Percentiles rank a stretch among this genome's conserved stretches.
phyloP scores from a whole-genome alignment of 306 rosid genomes.

The Medicago arabica region DNA sequence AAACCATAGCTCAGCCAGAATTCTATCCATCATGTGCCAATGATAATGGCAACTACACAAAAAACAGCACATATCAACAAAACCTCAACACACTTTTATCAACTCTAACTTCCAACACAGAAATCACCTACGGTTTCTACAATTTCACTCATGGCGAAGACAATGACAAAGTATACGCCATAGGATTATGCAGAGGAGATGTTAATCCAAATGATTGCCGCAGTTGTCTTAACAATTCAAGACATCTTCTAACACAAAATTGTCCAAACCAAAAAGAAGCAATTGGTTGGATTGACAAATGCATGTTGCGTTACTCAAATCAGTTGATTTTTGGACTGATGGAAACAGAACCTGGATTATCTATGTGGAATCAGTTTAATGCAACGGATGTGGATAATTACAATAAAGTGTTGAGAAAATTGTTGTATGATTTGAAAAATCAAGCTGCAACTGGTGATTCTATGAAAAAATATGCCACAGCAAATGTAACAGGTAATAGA shows the following conservation, averaged over 20 bases:
- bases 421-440: background rate
- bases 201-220: conserved; percentile 35
- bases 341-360: background rate
- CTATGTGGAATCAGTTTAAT: background rate
- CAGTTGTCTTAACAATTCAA: conserved; percentile 43
- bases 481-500: background rate
- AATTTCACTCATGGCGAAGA: conserved; percentile 37
- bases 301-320: conserved; percentile 47
- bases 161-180: conserved; percentile 41
- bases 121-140: conserved; percentile 43
- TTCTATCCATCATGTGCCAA: background rate
- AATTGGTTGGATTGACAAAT: conserved; percentile 33
- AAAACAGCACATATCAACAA: conserved; percentile 43
- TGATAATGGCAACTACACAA: conserved; percentile 42
- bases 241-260: background rate
- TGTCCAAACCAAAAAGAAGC: conserved; percentile 57
- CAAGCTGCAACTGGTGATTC: background rate
- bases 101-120: conserved; percentile 35
- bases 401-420: background rate
- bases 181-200: conserved; percentile 56
- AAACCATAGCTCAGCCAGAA: background rate
- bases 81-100: conserved; percentile 51
- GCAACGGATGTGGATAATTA: background rate
- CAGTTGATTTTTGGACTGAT: background rate
- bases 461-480: background rate